Base-by-base conservation (phyloP, 1,284 basidiomycete genomes). In the Athelia psychrophila region DNA sequence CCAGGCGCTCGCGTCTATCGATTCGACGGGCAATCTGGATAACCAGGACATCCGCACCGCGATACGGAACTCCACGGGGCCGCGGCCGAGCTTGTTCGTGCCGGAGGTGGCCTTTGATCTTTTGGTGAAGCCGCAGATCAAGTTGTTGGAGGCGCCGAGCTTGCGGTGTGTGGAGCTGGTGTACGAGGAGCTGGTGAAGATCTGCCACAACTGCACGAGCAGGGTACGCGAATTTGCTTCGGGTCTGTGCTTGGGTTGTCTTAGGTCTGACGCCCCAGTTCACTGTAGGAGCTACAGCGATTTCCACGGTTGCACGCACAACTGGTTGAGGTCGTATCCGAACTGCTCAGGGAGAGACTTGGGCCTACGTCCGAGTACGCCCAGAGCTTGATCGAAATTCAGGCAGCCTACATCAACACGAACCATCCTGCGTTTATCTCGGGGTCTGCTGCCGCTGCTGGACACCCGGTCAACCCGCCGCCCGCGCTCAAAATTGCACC, bases 381-480 rank as follows among this genome's bases (percentile, higher is more conserved):
- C 2, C 91, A 95, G 62, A 95, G 92, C 64, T 76, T 99, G 59
- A 98, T 99, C 63, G 84, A 90, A 60, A 99, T 99, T 52, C 97
- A 99, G 71, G 93, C 94, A 1, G 95, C 97, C 12, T 99, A 99
- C 70, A 99, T 99, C 79, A 99, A 99, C 73, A 98, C 95, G 52
- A 97, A 96, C 68, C 94, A 97, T 64, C 94, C 94, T n/a, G 80
- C 80, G 32, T 96, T 95, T 69, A 86, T 94, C 55, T 76, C 82
- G 35, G 84, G 86, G 16, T 86, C 87, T 38, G 80, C 83, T 24
- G 68, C 75, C 9, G 84, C 84, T 49, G 78, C 82, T 38, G 27
- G 27, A 8, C 77, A 82, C 52, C 55, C 76, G 67, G 60, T 30
- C 65, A 52, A 66, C n/a, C n/a, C n/a, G 70, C 12, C 67, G 71